Evolutionary conservation across 495 filamentous ascomycete genomes (phyloP), one percentile per base, ranked within the genome.

Genomic region (Penicillium lagena): DNA sequence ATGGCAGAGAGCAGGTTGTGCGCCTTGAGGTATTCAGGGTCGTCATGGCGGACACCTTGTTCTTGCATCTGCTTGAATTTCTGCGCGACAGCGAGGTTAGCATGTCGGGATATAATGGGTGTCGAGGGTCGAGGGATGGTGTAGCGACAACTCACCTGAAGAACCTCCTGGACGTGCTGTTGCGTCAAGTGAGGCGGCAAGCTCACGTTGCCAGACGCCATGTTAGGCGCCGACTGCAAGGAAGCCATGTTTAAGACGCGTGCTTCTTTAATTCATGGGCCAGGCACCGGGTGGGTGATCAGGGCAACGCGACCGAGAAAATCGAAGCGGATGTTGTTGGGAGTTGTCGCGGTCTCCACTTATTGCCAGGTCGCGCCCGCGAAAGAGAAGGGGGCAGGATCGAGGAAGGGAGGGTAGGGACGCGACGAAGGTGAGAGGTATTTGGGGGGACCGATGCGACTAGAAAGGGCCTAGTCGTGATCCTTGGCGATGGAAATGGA

Each of bases 41-140:
- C 85, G 47, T 74, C 81, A 43, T 78, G 75, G 12, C 80, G 75
- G 12, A 90, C 81, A 31, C 87, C 86, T 47, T 82, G 72, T 27
- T 80, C 70, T 71, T 87, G 86, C 82, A 96, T 82, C 62, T 86
- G 82, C 50, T 85, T 80, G 56, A 78, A 91, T 67, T 85, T 89
- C 89, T 95, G 58, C 31, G 35, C 22, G 22, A 22, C 22, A 22
- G 10, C 10, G 32, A 35, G 46, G 59, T 68, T 49, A 71, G 64
- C 22, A 22, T 22, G 22, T 22, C 22, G 22, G 22, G 22, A 6
- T 22, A 22, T 34, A 6, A 34, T 9, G 9, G 9, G 35, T 9
- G 29, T 37, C 12, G 32, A 43, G 39, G 32, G 17, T 22, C 22
- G 22, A 3, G 22, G 22, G 22, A 22, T 22, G 4, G 4, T 22